Conservation (phyloP, 1,284 basidiomycete genomes). For the Wallemia ichthyophaga region DNA sequence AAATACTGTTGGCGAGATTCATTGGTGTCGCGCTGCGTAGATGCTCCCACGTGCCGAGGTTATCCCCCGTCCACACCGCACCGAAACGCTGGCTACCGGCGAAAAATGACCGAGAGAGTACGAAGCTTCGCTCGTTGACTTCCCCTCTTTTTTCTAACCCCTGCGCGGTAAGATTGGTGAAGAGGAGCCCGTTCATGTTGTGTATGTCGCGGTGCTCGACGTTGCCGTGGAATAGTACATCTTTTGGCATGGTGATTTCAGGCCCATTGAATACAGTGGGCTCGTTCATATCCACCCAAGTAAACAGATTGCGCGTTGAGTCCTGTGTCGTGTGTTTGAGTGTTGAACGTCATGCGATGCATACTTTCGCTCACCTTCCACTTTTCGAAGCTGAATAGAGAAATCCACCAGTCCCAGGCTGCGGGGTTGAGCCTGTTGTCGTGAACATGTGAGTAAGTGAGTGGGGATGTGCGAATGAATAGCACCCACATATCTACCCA, state of each 20-base stretch:
- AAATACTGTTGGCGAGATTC: conserved; percentile 65
- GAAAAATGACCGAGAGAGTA: conserved; percentile 78
- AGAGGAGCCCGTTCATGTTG: conserved; percentile 58
- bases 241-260: conserved; percentile 88
- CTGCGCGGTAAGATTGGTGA: conserved; percentile 30
- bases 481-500: conserved; percentile 60
- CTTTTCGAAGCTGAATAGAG: conserved; percentile 36
- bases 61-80: conserved; percentile 98
- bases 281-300: conserved; percentile 99
- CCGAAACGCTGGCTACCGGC: conserved; percentile 85
- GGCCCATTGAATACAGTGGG: conserved; percentile 91
- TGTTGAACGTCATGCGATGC: too few species aligned
- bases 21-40: conserved; percentile 81
- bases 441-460: too few species aligned
- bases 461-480: background rate
- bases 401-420: conserved; percentile 72
- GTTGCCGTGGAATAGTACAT: conserved; percentile 49
- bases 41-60: conserved; percentile 90
- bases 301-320: conserved; percentile 42
- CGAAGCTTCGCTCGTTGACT: conserved; percentile 56
- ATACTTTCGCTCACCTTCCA: conserved; percentile 20
- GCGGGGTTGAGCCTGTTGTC: conserved; percentile 41
- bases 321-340: too few species aligned
- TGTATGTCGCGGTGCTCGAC: conserved; percentile 89
- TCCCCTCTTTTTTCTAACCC: conserved; percentile 47